These are phyloP conservation scores for Neofusicoccum kwambonambiense DNA, from an alignment of 2,329 filamentous ascomycete genomes.

Conservation along the genomic window DNA sequence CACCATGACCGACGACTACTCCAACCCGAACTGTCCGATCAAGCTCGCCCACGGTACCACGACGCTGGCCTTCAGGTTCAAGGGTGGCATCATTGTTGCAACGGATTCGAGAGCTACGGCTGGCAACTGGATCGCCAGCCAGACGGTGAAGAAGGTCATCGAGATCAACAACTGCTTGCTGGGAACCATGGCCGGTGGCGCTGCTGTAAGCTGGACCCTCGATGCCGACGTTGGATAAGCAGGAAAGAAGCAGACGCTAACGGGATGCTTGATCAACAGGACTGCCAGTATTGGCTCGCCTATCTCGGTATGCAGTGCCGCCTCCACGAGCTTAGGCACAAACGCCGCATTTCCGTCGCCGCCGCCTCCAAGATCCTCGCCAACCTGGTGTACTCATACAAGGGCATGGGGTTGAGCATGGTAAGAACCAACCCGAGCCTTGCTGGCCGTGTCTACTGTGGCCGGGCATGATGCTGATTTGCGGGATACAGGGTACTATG, in stretches of 20 bases:
- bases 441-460: too few species aligned
- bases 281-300: slow-evolving; percentile 99
- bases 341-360: slow-evolving; percentile 95
- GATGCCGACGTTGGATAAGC: not conserved
- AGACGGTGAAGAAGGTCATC: slow-evolving; percentile 99
- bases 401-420: slow-evolving; percentile 98
- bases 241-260: not conserved
- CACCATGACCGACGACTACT: slow-evolving; percentile 93
- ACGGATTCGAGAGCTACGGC: slow-evolving; percentile 97
- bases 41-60: slow-evolving; percentile 99
- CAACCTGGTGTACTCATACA: slow-evolving; percentile 98
- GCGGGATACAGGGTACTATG: slow-evolving; percentile 71
- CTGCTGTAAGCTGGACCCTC: slow-evolving; percentile 61
- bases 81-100: slow-evolving; percentile 96
- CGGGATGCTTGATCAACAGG: slow-evolving; percentile 47
- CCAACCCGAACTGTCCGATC: slow-evolving; percentile 96
- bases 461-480: not conserved
- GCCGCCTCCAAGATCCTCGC: slow-evolving; percentile 97
- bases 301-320: slow-evolving; percentile 99
- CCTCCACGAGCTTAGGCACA: slow-evolving; percentile 97
- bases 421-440: slow-evolving; percentile 25
- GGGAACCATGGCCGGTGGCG: slow-evolving; percentile 97
- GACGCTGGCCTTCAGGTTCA: slow-evolving; percentile 95
- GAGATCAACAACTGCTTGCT: slow-evolving; percentile 94
- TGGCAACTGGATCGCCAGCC: slow-evolving; percentile 98